phyloP scores from a whole-genome alignment of 495 filamentous ascomycete species.

The Annulohypoxylon stygium region DNA sequence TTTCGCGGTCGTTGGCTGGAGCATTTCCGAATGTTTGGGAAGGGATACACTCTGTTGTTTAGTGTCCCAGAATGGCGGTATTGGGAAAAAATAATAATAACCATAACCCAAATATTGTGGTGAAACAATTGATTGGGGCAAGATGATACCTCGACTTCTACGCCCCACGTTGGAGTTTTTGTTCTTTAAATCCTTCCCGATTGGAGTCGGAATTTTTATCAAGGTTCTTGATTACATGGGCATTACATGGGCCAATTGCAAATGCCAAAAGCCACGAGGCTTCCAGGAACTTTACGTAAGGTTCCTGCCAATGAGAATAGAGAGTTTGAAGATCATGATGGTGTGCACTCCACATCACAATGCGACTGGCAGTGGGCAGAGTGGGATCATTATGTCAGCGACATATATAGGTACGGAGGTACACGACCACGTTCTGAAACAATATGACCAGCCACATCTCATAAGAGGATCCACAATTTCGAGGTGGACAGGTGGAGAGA shows the following conservation, averaged over 20 bases:
- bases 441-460: conserved; percentile 2
- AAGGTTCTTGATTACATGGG: conserved; percentile 11
- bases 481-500: background rate
- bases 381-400: conserved; percentile 25
- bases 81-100: conserved; percentile 9
- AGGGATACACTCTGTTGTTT: conserved; percentile 33
- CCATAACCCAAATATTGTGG: conserved; percentile 32
- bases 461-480: background rate
- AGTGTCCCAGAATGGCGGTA: conserved; percentile 42
- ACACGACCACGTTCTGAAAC: conserved; percentile 20
- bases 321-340: conserved; percentile 1
- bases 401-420: conserved; percentile 1
- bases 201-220: conserved; percentile 44
- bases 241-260: conserved; percentile 30
- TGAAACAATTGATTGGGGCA: conserved; percentile 43
- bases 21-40: conserved; percentile 36
- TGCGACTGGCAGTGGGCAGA: background rate
- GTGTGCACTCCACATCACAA: conserved; percentile 1
- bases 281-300: conserved; percentile 43
- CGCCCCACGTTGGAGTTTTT: conserved; percentile 34
- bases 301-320: conserved; percentile 18
- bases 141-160: conserved; percentile 13
- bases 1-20: conserved; percentile 23
- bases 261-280: conserved; percentile 39
- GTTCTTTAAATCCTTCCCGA: conserved; percentile 44